Conservation (phyloP, 768 basidiomycete species). For the Termitomyces heimii region DNA sequence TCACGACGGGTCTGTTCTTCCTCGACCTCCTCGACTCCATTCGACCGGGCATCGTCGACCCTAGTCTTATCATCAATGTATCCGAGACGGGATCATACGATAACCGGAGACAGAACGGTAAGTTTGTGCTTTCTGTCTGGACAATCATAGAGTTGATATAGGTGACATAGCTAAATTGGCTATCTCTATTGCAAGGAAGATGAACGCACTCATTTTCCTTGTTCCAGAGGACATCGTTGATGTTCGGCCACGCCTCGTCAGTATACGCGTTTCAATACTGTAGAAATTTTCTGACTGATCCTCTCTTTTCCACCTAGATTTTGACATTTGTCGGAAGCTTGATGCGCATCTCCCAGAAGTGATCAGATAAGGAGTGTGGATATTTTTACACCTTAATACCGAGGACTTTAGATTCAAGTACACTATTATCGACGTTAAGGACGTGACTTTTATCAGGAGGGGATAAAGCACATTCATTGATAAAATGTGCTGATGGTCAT, state of each 20-base stretch:
- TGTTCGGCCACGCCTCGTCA: constrained; percentile 80
- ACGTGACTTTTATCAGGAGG: neutral
- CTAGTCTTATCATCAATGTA: constrained; percentile 65
- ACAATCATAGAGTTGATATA: constrained; percentile 1
- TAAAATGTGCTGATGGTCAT: neutral
- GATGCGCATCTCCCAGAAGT: constrained; percentile 53
- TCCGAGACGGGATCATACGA: constrained; percentile 66
- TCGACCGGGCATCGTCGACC: constrained; percentile 93
- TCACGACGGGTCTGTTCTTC: constrained; percentile 90
- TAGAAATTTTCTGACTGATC: neutral
- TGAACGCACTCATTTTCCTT: constrained; percentile 93
- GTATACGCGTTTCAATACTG: constrained; percentile 20
- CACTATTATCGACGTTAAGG: neutral
- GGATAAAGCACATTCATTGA: neutral
- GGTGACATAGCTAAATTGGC: constrained; percentile 77
- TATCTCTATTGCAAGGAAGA: constrained; percentile 97
- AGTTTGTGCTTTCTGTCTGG: constrained; percentile 21
- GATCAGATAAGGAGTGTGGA: neutral
- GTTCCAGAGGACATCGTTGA: constrained; percentile 98
- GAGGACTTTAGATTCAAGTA: neutral
- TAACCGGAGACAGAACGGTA: constrained; percentile 89
- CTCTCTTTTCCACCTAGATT: constrained; percentile 43
- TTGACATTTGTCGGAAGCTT: constrained; percentile 93
- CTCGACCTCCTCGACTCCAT: constrained; percentile 89
- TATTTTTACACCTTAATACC: neutral